Evolutionary conservation across 176 grass and related monocot species (phyloP).

Genomic region (Eremochloa ophiuroides): DNA sequence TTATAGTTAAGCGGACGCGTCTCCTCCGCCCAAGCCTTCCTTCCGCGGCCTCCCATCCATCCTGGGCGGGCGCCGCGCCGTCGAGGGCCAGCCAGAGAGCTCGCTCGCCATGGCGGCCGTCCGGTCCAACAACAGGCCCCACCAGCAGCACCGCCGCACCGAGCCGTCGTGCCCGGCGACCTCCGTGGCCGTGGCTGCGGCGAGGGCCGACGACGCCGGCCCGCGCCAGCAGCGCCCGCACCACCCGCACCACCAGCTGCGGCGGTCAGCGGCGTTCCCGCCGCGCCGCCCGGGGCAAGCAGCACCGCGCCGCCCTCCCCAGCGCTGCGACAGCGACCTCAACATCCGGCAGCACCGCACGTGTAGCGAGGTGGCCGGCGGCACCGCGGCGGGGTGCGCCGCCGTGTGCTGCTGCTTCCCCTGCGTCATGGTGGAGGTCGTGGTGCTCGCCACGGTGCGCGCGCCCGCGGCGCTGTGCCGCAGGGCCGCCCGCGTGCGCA

Average conservation of each 20-base stretch:
- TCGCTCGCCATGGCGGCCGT: constrained; percentile 33
- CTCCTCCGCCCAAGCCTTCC: constrained; percentile 9
- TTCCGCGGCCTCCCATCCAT: neutral
- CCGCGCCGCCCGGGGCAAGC: neutral
- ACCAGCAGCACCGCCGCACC: constrained; percentile 5
- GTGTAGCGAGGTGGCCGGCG: constrained; percentile 69
- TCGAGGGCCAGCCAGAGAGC: neutral
- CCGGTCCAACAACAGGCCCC: constrained; percentile 15
- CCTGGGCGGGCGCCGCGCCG: constrained; percentile 4
- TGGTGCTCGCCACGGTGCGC: constrained; percentile 69
- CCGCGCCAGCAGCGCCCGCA: neutral
- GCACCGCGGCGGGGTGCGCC: constrained; percentile 65
- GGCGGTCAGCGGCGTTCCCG: constrained; percentile 33
- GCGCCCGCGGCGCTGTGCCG: constrained; percentile 60
- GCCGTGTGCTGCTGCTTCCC: constrained; percentile 81
- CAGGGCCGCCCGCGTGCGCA: constrained; percentile 29
- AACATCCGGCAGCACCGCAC: constrained; percentile 18
- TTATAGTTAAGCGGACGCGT: constrained; percentile 4
- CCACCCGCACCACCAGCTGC: neutral
- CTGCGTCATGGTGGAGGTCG: constrained; percentile 62
- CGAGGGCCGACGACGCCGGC: neutral
- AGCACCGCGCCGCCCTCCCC: neutral
- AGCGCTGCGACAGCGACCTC: constrained; percentile 13
- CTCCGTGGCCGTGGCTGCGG: constrained; percentile 37
- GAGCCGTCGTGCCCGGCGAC: constrained; percentile 30